Evolutionary conservation across 2,329 filamentous ascomycete species (phyloP), one percentile per base, ranked within the genome.

Genomic region (Alternaria arborescens): DNA sequence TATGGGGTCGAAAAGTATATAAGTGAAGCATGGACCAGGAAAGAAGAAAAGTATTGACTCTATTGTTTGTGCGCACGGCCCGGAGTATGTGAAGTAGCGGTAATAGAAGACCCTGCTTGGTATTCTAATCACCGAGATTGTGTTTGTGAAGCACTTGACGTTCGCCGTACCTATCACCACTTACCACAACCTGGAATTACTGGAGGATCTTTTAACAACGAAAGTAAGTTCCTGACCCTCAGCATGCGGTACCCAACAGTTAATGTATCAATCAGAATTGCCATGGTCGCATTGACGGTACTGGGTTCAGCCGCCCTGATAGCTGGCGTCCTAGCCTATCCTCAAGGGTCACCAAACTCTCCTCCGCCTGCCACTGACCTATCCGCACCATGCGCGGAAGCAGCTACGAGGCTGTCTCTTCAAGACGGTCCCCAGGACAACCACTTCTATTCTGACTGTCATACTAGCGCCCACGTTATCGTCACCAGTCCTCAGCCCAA

Each of bases 401-500:
- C 61, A 14, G 62, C 67, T 3, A 66, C 65, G 10, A 63, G 77
- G 22, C 73, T 84, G 8, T 78, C 82, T 60, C 77, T 88, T 3
- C 84, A 80, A 32, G 86, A 88, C 63, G 82, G 83, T 1, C 87
- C 87, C 0, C 88, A 89, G 61, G 81, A 87, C 40, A 89, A 90
- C 68, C 89, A 87, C 75, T 89, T 90, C 76, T 87, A 88, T 65
- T 89, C 87, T 0, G 87, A 90, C 69, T 89, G 87, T 72, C 82
- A 88, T 62, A 81, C 83, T 2, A 83, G 85, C 34, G 82, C 82
- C 5, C 88, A 90, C 65, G 85, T 87, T 0, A 83, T 90, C 0
- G 78, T 90, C 0, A 89, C 87, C 0, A 88, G 82, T 60, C 87
- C 88, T 14, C 73, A 84, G 0, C 68, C 80, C 2, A 80, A 82